phyloP scores from a whole-genome alignment of 371 early-diverging fungal species.

The Cladochytrium tenue region DNA sequence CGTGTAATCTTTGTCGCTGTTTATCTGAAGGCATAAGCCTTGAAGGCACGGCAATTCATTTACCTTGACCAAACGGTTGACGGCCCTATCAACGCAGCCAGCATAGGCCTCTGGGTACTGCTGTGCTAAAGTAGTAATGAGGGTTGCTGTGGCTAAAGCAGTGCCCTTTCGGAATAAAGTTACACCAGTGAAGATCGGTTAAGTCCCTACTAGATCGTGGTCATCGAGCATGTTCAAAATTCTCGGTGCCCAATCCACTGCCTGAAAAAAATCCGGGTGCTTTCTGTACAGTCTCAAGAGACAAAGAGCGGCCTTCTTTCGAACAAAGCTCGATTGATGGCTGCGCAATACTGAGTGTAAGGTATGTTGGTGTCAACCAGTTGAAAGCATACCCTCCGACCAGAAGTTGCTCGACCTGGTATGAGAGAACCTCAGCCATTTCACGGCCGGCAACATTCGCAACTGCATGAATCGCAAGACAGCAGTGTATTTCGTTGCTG shows the following conservation, averaged over 20 bases:
- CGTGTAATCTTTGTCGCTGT: slow-evolving; percentile 82
- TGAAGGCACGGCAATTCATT: slow-evolving; percentile 12
- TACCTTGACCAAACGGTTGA: slow-evolving; percentile 79
- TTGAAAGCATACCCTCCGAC: slow-evolving; percentile 68
- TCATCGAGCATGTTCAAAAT: slow-evolving; percentile 82
- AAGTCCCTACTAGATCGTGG: slow-evolving; percentile 71
- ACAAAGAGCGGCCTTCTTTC: slow-evolving; percentile 95
- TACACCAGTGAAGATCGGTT: neutral
- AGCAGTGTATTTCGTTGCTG: slow-evolving; percentile 83
- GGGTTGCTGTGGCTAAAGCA: slow-evolving; percentile 75
- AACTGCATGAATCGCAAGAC: slow-evolving; percentile 91
- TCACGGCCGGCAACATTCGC: slow-evolving; percentile 91
- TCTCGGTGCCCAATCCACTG: slow-evolving; percentile 84
- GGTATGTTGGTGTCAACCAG: neutral
- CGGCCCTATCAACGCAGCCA: slow-evolving; percentile 73
- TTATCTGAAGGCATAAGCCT: slow-evolving; percentile 53
- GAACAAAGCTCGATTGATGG: slow-evolving; percentile 75
- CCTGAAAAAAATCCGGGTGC: slow-evolving; percentile 86
- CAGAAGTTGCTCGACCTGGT: slow-evolving; percentile 82
- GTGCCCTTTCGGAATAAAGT: slow-evolving; percentile 71
- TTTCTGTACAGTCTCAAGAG: slow-evolving; percentile 85
- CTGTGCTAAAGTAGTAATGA: slow-evolving; percentile 87
- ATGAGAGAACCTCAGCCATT: slow-evolving; percentile 84
- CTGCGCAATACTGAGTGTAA: slow-evolving; percentile 5
- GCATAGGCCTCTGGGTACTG: slow-evolving; percentile 78